phyloP scores from a whole-genome alignment of 495 filamentous ascomycete species.

The Sphaerosporella brunnea region DNA sequence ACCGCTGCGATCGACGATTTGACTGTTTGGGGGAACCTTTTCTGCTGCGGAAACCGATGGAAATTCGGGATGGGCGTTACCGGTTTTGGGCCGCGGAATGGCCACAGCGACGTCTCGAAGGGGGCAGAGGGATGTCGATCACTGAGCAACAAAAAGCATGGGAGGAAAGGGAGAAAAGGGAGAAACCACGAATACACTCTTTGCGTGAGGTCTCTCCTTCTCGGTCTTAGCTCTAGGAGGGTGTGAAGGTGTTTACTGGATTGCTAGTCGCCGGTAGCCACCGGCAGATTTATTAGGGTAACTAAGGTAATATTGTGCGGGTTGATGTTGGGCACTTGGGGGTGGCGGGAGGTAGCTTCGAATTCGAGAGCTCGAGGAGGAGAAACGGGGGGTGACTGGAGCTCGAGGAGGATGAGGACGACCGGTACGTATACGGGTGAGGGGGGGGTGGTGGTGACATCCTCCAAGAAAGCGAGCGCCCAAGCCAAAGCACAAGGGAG shows the following conservation, averaged over 20 bases:
- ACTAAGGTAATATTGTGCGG: too few species aligned
- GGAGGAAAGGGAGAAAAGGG: background rate
- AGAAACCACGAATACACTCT: too few species aligned
- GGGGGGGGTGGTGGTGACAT: background rate
- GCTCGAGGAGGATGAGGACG: background rate
- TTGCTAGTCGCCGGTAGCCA: background rate
- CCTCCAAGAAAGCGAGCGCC: slow-evolving; percentile 3
- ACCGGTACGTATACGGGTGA: background rate
- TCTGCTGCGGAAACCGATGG: slow-evolving; percentile 16
- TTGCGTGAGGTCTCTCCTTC: too few species aligned
- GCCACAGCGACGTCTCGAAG: slow-evolving; percentile 1
- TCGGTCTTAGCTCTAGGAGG: background rate
- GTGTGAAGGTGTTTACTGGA: slow-evolving; percentile 4
- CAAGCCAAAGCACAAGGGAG: too few species aligned
- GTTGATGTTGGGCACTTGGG: background rate
- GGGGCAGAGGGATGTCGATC: slow-evolving; percentile 5
- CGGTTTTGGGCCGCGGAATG: background rate
- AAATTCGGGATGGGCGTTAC: slow-evolving; percentile 8
- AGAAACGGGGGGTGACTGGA: background rate
- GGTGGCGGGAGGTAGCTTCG: background rate
- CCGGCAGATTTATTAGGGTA: slow-evolving; percentile 5
- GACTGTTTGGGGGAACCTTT: background rate
- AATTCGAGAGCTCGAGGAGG: too few species aligned
- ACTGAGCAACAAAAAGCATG: background rate
- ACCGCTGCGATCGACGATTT: slow-evolving; percentile 8